Evolutionary conservation across 2,329 filamentous ascomycete species (phyloP).

Genomic region (Parastagonospora nodorum): DNA sequence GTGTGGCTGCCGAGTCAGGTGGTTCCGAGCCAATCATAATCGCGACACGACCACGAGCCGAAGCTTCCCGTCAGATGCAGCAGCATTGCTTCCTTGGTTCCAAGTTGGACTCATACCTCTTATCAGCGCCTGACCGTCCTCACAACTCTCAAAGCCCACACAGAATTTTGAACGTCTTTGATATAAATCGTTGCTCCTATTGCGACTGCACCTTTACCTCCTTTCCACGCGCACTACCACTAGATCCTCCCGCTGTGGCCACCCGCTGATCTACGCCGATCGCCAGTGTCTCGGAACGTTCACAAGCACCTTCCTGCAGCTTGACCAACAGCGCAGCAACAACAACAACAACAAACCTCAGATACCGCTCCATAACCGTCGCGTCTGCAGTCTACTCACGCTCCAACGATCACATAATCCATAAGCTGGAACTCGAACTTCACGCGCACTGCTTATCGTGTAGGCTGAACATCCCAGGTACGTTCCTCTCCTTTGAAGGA

Average conservation of each 20-base stretch:
- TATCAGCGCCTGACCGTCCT: conserved; percentile 13
- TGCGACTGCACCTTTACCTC: background rate
- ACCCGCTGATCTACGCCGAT: conserved; percentile 44
- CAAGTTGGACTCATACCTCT: conserved; percentile 15
- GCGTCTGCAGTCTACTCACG: conserved; percentile 19
- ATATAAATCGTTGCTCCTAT: conserved; percentile 3
- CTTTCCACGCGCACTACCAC: background rate
- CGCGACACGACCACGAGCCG: conserved; percentile 16
- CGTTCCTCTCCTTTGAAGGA: background rate
- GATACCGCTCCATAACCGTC: conserved; percentile 20
- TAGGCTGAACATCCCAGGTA: conserved; percentile 10
- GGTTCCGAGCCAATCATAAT: conserved; percentile 20
- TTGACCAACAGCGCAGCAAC: conserved; percentile 28
- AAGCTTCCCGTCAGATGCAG: conserved; percentile 25
- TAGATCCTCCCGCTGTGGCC: conserved; percentile 21
- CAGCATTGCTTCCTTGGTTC: conserved; percentile 20
- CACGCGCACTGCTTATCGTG: conserved; percentile 1
- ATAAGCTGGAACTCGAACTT: too few relatives aligned
- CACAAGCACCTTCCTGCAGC: conserved; percentile 34
- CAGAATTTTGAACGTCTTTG: background rate
- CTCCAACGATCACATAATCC: too few relatives aligned
- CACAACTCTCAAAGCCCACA: conserved; percentile 1
- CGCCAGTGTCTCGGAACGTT: conserved; percentile 29
- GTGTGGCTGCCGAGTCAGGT: conserved; percentile 9
- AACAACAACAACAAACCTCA: conserved; percentile 18